These are phyloP conservation scores for Arthrobotrys sphaeroides DNA, from an alignment of 2,329 filamentous ascomycete species.

Conservation along the genomic window DNA sequence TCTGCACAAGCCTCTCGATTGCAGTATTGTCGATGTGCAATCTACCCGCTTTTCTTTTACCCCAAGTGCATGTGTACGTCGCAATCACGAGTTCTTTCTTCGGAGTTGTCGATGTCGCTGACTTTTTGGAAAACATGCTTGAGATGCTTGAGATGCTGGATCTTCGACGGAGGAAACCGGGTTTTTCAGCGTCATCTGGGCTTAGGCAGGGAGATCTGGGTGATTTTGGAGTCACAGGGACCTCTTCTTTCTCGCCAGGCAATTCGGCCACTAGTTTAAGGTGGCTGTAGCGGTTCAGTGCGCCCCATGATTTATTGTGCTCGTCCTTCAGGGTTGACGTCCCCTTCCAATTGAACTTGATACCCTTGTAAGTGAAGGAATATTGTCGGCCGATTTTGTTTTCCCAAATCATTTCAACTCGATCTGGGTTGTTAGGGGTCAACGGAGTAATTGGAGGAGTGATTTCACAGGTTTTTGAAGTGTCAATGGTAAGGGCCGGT, in stretches of 20 bases:
- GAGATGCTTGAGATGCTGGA: constrained; percentile 55
- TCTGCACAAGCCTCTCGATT: constrained; percentile 37
- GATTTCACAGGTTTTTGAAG: not conserved
- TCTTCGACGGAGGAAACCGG: constrained; percentile 29
- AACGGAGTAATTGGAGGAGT: not conserved
- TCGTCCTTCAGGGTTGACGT: constrained; percentile 55
- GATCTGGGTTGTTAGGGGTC: not conserved
- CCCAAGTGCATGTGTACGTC: constrained; percentile 56
- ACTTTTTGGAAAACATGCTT: constrained; percentile 52
- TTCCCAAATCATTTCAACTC: constrained; percentile 45
- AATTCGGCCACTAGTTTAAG: constrained; percentile 56
- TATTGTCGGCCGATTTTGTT: constrained; percentile 55
- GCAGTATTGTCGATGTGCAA: constrained; percentile 54
- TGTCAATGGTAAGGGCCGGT: constrained; percentile 28
- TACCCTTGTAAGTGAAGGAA: constrained; percentile 51
- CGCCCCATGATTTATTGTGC: constrained; percentile 55
- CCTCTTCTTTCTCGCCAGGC: constrained; percentile 34
- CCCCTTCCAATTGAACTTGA: constrained; percentile 57
- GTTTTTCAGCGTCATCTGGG: constrained; percentile 42
- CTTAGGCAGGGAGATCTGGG: constrained; percentile 42
- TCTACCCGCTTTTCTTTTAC: constrained; percentile 55
- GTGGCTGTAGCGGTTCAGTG: constrained; percentile 55
- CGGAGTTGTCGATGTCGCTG: not conserved
- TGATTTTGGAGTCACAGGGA: constrained; percentile 9
- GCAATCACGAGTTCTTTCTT: constrained; percentile 55